Evolutionary conservation across 495 filamentous ascomycete species (phyloP).

Genomic region (Aspergillus sclerotiicarbonarius): DNA sequence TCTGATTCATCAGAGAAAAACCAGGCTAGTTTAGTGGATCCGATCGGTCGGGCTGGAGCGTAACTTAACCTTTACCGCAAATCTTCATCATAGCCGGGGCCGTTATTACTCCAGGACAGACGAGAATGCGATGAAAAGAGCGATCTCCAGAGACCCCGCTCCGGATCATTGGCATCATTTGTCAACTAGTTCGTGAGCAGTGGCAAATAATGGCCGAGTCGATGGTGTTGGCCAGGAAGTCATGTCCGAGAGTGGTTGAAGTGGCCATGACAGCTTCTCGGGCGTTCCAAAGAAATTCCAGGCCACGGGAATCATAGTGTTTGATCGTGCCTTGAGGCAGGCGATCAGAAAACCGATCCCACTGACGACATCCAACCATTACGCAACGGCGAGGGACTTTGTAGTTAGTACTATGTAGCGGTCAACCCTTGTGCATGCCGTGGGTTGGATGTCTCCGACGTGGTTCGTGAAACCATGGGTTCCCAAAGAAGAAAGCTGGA

Average conservation of each 20-base stretch:
- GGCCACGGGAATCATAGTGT: background rate
- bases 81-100: background rate
- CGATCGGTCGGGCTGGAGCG: slow-evolving; percentile 20
- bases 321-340: background rate
- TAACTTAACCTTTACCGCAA: slow-evolving; percentile 13
- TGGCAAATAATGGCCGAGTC: background rate
- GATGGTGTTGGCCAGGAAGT: slow-evolving; percentile 10
- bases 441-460: background rate
- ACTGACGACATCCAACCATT: background rate
- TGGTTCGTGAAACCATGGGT: slow-evolving; percentile 4
- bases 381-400: background rate
- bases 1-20: slow-evolving; percentile 1
- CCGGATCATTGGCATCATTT: no score
- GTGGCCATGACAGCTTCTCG: slow-evolving; percentile 1
- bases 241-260: slow-evolving; percentile 9
- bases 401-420: background rate
- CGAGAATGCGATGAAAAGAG: background rate
- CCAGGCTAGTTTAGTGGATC: slow-evolving; percentile 25
- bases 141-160: background rate
- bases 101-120: background rate
- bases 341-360: background rate
- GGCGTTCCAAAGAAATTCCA: background rate
- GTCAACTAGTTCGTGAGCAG: background rate
- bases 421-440: slow-evolving; percentile 2
- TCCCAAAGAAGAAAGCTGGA: background rate